Conservation (phyloP, 129 eudicot species). For the Artemisia annua region DNA sequence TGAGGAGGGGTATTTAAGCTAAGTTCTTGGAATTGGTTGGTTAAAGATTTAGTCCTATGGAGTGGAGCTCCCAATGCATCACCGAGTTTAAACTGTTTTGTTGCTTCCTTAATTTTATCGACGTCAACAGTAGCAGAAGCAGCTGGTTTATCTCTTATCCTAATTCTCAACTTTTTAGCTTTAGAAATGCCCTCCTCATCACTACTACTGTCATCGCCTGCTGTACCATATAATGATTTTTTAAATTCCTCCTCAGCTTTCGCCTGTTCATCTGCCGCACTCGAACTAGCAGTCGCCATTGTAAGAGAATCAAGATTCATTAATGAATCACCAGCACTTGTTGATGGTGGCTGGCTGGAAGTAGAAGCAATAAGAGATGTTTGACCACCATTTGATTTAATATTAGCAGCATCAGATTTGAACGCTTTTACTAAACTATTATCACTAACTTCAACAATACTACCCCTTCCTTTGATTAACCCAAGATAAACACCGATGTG, state of each 20-base stretch:
- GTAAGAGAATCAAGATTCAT: constrained; percentile 83
- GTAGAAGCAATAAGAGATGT: constrained; percentile 44
- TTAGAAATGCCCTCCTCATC: constrained; percentile 90
- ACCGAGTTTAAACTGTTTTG: constrained; percentile 70
- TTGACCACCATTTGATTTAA: constrained; percentile 48
- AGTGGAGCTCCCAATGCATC: constrained; percentile 69
- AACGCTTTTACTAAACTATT: constrained; percentile 81
- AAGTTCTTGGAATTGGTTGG: constrained; percentile 67
- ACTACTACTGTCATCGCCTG: constrained; percentile 87
- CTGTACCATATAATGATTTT: constrained; percentile 62
- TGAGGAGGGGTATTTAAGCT: constrained; percentile 56
- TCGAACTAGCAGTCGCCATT: constrained; percentile 45
- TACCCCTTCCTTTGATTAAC: constrained; percentile 87
- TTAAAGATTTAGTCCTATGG: constrained; percentile 77
- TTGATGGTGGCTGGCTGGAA: constrained; percentile 39
- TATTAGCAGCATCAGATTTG: constrained; percentile 47
- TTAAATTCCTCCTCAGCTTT: constrained; percentile 89
- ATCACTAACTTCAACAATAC: constrained; percentile 82
- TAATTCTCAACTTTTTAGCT: constrained; percentile 62
- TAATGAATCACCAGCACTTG: constrained; percentile 48
- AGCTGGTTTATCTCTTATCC: constrained; percentile 77
- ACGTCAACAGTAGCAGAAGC: constrained; percentile 77
- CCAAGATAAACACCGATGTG: constrained; percentile 97
- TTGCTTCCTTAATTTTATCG: constrained; percentile 94
- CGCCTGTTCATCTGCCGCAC: constrained; percentile 68